Evolutionary conservation across 73 alveolate species (phyloP).

Genomic region (Diophrys sp.): DNA sequence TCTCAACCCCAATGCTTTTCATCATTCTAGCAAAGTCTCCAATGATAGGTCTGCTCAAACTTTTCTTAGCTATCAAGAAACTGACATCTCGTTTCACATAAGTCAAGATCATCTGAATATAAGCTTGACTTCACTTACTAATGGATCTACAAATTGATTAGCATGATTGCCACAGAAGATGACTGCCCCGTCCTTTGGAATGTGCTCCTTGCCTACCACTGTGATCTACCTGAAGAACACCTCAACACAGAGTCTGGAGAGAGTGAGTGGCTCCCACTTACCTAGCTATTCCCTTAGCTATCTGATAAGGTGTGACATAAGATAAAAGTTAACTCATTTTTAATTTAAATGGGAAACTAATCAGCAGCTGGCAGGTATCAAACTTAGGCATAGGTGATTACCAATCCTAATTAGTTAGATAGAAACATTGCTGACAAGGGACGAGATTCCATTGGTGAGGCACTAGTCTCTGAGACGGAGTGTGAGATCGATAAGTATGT

Average conservation of each 20-base stretch:
- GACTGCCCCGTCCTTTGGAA: conserved; percentile 91
- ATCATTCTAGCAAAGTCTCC: conserved; percentile 25
- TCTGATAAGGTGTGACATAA: too few relatives aligned
- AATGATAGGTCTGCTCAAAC: conserved; percentile 18
- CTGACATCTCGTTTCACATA: conserved; percentile 50
- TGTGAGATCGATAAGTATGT: too few relatives aligned
- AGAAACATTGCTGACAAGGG: too few relatives aligned
- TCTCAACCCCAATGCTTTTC: conserved; percentile 52
- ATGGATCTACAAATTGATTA: conserved; percentile 92
- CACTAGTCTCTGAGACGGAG: too few relatives aligned
- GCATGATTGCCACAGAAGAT: conserved; percentile 95
- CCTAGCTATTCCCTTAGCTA: too few relatives aligned
- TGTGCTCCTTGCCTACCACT: conserved; percentile 66
- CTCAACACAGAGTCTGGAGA: conserved; percentile 40
- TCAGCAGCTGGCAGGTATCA: too few relatives aligned
- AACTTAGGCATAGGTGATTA: too few relatives aligned
- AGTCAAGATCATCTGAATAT: conserved; percentile 57
- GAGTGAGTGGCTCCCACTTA: too few relatives aligned
- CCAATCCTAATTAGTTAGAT: too few relatives aligned
- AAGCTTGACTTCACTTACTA: conserved; percentile 52
- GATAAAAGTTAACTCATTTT: too few relatives aligned
- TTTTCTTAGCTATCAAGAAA: conserved; percentile 67
- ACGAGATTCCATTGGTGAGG: too few relatives aligned
- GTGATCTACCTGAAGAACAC: conserved; percentile 78
- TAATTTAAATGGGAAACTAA: too few relatives aligned